These are phyloP conservation scores for Cyclocybe cylindracea DNA, from an alignment of 768 basidiomycete species.

Conservation along the genomic window DNA sequence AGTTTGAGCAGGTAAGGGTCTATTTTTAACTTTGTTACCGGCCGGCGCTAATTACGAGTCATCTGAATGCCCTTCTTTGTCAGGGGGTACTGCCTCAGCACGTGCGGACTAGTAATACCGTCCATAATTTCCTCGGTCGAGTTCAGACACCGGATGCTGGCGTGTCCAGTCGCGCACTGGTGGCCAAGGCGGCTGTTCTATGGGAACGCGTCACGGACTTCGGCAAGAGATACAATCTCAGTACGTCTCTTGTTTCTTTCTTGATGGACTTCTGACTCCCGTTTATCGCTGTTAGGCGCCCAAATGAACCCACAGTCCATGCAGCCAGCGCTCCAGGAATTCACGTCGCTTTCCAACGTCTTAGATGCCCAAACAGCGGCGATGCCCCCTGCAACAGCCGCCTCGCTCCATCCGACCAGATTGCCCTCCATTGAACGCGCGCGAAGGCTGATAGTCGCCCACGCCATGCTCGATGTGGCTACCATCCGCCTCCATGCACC, in stretches of 20 bases:
- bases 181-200: constrained; percentile 29
- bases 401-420: constrained; percentile 10
- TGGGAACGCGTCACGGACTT: constrained; percentile 33
- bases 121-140: constrained; percentile 20
- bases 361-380: constrained; percentile 19
- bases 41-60: background rate
- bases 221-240: constrained; percentile 23
- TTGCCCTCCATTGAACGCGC: constrained; percentile 14
- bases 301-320: constrained; percentile 10
- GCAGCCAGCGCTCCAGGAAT: constrained; percentile 20
- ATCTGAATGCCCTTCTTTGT: background rate
- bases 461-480: constrained; percentile 36
- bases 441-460: constrained; percentile 29
- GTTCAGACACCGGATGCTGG: constrained; percentile 19
- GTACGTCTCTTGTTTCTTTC: constrained; percentile 22
- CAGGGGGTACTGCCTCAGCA: constrained; percentile 20
- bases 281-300: background rate
- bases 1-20: constrained; percentile 31
- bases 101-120: constrained; percentile 20
- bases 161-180: constrained; percentile 20
- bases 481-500: constrained; percentile 35
- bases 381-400: background rate
- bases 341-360: constrained; percentile 20
- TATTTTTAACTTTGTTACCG: background rate
- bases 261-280: background rate